Base-by-base conservation (phyloP, 108 stramenopile species). In the Craspedostauros australis region DNA sequence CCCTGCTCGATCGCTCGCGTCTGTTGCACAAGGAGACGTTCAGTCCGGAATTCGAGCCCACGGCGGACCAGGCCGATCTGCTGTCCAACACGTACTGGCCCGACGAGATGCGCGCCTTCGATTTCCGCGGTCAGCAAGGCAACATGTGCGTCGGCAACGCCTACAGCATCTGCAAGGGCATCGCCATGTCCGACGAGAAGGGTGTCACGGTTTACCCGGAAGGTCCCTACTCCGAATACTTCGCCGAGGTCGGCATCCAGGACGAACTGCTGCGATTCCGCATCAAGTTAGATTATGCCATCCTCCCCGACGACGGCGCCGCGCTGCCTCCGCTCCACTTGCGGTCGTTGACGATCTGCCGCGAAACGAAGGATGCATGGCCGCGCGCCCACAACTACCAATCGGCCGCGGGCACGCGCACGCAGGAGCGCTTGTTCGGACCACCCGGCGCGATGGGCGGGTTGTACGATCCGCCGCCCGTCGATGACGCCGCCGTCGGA, bases 91-190 rank as follows among this genome's bases (percentile, higher is more conserved):
- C 57, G 9, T 87, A 66, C 56, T 82, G 76, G 69, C 71, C 71
- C 16, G 51, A 66, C 22, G 44, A 87, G 43, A 31, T 93, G 57
- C 43, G 12, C 16, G 33, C 72, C 12, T 39, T 59, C 16, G 92
- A 93, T 59, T 93, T 93, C 72, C 73, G 92, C 31, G 92, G 92
- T 26, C 61, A 65, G 4, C 82, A 82, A 38, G 92, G 92, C 22
- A 88, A 62, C 70, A 93, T 93, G 92, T 81, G 79, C 53, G 88
- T 89, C 16, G 86, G 86, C 4, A 86, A 83, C 50, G 85, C 75
- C 6, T 89, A 85, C 44, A 88, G 88, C 1, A 76, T 85, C 29
- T 79, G 82, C 37, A 73, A 70, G 39, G 74, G 70, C 0, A 31
- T 67, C 19, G 72, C 76, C 14, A 26, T 88, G 33, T n/a, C 16